A percentile compares a stretch with the other conserved stretches of the same genome.
These are phyloP conservation scores for Boehmeria nivea DNA, from an alignment of 306 rosid genomes.

Conservation along the genomic window DNA sequence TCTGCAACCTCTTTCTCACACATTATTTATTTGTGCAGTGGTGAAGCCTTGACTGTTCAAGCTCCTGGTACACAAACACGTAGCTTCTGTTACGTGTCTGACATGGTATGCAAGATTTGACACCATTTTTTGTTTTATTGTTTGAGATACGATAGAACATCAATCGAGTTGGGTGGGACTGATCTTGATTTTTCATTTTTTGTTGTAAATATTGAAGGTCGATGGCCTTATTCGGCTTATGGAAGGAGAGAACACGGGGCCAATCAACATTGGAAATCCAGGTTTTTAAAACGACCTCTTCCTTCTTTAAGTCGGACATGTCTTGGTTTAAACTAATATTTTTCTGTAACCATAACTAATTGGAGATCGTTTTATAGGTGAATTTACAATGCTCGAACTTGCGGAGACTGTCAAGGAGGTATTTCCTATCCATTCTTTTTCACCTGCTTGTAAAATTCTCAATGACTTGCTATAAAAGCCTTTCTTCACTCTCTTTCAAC, in stretches of 20 bases:
- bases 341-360: slow-evolving; percentile 3
- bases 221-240: slow-evolving; percentile 50
- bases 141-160: too few relatives aligned
- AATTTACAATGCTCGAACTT: slow-evolving; percentile 92
- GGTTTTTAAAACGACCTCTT: slow-evolving; percentile 12
- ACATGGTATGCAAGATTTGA: slow-evolving; percentile 32
- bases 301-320: too few relatives aligned
- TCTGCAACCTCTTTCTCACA: too few relatives aligned
- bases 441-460: background rate
- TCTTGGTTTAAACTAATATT: background rate
- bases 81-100: slow-evolving; percentile 54
- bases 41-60: slow-evolving; percentile 57
- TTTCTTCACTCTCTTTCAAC: too few relatives aligned
- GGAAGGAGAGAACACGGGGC: slow-evolving; percentile 51
- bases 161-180: background rate
- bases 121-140: too few relatives aligned
- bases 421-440: slow-evolving; percentile 1
- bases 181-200: background rate
- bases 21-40: slow-evolving; percentile 40
- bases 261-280: slow-evolving; percentile 54
- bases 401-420: slow-evolving; percentile 97
- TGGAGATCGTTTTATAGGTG: slow-evolving; percentile 43
- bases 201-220: slow-evolving; percentile 23
- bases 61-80: slow-evolving; percentile 48
- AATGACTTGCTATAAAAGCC: too few relatives aligned